Conservation (phyloP, 2,329 filamentous ascomycete species). For the Fusarium lyarnte region DNA sequence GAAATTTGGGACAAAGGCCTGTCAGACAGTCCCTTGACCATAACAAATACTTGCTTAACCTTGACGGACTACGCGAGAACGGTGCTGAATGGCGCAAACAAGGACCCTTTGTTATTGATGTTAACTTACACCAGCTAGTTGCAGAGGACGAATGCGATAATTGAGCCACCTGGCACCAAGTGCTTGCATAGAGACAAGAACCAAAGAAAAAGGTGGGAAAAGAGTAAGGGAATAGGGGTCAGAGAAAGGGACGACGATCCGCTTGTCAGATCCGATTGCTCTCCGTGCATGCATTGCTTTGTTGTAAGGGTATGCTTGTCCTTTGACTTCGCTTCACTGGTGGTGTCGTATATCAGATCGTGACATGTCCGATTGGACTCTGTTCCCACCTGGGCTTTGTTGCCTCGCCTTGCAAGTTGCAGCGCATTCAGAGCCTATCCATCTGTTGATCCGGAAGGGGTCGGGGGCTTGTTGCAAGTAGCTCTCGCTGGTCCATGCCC, state of each 20-base stretch:
- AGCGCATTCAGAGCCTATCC: slow-evolving; percentile 10
- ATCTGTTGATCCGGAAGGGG: slow-evolving; percentile 15
- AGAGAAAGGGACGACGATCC: slow-evolving; percentile 9
- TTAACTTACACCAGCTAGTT: background rate
- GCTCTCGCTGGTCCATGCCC: slow-evolving; percentile 14
- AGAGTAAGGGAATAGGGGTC: slow-evolving; percentile 12
- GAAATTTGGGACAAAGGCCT: slow-evolving; percentile 4
- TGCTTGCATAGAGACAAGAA: slow-evolving; percentile 1
- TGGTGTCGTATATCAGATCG: slow-evolving; percentile 5
- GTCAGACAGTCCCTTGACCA: background rate
- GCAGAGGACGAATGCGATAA: background rate
- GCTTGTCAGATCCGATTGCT: slow-evolving; percentile 20
- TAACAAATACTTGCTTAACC: background rate
- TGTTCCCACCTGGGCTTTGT: slow-evolving; percentile 2
- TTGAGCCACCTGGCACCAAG: slow-evolving; percentile 15
- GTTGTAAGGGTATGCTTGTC: slow-evolving; percentile 27
- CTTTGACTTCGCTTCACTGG: slow-evolving; percentile 2
- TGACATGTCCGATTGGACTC: slow-evolving; percentile 7
- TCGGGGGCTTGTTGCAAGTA: slow-evolving; percentile 2
- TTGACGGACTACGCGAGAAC: slow-evolving; percentile 1
- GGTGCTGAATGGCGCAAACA: slow-evolving; percentile 5
- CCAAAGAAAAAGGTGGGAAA: background rate
- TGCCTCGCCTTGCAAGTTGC: slow-evolving; percentile 3
- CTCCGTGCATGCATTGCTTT: slow-evolving; percentile 25
- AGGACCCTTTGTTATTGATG: slow-evolving; percentile 12